Conservation (phyloP, 305 asterid species). For the Euphrasia arctica region DNA sequence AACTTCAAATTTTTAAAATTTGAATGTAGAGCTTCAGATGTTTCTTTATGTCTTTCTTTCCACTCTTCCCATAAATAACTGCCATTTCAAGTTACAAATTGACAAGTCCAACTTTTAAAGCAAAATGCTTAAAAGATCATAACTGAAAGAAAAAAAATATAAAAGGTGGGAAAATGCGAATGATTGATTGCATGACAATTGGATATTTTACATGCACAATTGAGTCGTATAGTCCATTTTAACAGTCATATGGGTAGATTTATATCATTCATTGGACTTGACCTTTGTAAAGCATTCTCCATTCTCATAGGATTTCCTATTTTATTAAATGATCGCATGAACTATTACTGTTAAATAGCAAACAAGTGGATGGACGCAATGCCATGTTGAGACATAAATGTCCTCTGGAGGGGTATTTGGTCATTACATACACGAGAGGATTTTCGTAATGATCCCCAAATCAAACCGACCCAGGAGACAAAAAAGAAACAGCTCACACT, state of each 20-base stretch:
- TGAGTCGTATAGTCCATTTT: constrained; percentile 12
- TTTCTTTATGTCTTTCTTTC: constrained; percentile 75
- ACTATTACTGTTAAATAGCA: constrained; percentile 2
- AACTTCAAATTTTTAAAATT: constrained; percentile 73
- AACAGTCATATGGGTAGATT: constrained; percentile 13
- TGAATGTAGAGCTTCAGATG: constrained; percentile 52
- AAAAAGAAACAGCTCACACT: constrained; percentile 12
- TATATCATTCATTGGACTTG: constrained; percentile 12
- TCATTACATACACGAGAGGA: background rate
- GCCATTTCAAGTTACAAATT: constrained; percentile 30
- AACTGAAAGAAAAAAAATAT: constrained; percentile 8
- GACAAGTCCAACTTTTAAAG: constrained; percentile 18
- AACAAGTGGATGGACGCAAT: background rate
- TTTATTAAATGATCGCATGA: constrained; percentile 21
- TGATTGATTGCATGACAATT: constrained; percentile 6
- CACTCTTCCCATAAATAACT: constrained; percentile 96
- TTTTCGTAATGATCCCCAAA: constrained; percentile 7
- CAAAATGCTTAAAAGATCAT: constrained; percentile 20
- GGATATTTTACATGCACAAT: constrained; percentile 1
- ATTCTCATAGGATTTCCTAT: constrained; percentile 6
- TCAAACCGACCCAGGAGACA: constrained; percentile 12
- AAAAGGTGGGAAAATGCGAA: constrained; percentile 14
- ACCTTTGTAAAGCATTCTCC: constrained; percentile 17
- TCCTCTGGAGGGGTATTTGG: background rate
- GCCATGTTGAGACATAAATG: constrained; percentile 3